These are phyloP conservation scores for Exophiala calicioides DNA, from an alignment of 2,329 filamentous ascomycete species.

Conservation along the genomic window DNA sequence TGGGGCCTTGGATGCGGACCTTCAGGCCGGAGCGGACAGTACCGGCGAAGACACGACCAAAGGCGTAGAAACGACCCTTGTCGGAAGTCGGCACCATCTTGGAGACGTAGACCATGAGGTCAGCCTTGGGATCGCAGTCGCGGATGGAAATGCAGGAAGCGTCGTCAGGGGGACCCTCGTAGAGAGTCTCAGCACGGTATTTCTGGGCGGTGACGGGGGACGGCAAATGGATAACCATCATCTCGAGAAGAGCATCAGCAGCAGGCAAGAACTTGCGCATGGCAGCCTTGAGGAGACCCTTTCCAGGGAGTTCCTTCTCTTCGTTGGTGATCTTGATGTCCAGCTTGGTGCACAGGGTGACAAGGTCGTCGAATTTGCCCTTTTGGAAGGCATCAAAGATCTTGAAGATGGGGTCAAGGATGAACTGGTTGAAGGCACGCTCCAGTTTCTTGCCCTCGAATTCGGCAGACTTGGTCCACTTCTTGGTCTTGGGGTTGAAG, in stretches of 20 bases:
- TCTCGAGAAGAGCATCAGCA: constrained; percentile 96
- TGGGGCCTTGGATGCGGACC: constrained; percentile 99
- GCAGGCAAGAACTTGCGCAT: constrained; percentile 99
- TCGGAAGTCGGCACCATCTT: constrained; percentile 99
- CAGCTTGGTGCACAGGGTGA: constrained; percentile 84
- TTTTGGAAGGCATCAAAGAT: constrained; percentile 97
- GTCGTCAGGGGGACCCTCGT: constrained; percentile 95
- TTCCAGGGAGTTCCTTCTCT: constrained; percentile 93
- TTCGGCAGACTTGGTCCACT: constrained; percentile 89
- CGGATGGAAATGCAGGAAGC: constrained; percentile 93
- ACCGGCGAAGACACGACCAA: constrained; percentile 99
- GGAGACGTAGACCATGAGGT: constrained; percentile 99
- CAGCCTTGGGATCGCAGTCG: constrained; percentile 95
- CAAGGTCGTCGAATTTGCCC: constrained; percentile 94
- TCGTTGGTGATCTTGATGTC: constrained; percentile 85
- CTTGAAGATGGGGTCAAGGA: constrained; percentile 99
- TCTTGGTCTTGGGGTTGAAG: constrained; percentile 99
- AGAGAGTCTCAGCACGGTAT: constrained; percentile 98
- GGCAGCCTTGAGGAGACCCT: constrained; percentile 94
- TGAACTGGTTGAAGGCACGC: constrained; percentile 99
- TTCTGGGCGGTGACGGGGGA: constrained; percentile 93
- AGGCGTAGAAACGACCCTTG: constrained; percentile 99
- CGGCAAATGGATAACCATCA: constrained; percentile 99
- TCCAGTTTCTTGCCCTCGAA: constrained; percentile 87
- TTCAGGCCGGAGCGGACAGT: constrained; percentile 97